phyloP scores from a whole-genome alignment of 768 basidiomycete species.

The Hemileccinum impolitum region DNA sequence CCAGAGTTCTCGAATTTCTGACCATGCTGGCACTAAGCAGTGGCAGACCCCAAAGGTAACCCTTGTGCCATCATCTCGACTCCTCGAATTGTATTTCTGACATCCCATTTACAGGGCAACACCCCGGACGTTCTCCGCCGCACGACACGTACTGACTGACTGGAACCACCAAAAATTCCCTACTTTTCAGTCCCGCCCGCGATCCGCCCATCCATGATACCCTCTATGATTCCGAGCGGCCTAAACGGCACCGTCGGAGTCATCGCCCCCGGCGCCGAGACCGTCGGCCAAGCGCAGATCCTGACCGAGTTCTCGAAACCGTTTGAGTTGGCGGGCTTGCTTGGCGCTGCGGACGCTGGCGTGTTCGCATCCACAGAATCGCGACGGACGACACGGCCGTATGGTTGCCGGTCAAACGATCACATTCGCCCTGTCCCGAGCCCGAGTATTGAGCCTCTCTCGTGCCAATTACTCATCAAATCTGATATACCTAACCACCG shows the following conservation, averaged over 20 bases:
- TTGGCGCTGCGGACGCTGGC: slow-evolving; percentile 77
- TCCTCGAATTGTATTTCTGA: not conserved
- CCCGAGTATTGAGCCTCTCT: not conserved
- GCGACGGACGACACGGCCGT: slow-evolving; percentile 39
- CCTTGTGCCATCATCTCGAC: not conserved
- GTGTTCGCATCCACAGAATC: slow-evolving; percentile 48
- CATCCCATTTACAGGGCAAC: slow-evolving; percentile 57
- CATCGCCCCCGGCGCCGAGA: slow-evolving; percentile 75
- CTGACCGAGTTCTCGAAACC: slow-evolving; percentile 67
- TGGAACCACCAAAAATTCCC: slow-evolving; percentile 98
- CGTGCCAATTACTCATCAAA: no score
- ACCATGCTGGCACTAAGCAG: slow-evolving; percentile 84
- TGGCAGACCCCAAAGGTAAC: slow-evolving; percentile 81
- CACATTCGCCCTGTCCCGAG: slow-evolving; percentile 11
- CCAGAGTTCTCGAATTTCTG: slow-evolving; percentile 81
- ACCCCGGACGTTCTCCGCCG: slow-evolving; percentile 84
- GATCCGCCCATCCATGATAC: slow-evolving; percentile 74
- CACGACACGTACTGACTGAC: slow-evolving; percentile 78
- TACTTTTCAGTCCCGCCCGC: slow-evolving; percentile 80
- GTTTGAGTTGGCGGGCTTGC: slow-evolving; percentile 79
- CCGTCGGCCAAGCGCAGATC: slow-evolving; percentile 79
- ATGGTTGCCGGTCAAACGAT: slow-evolving; percentile 29
- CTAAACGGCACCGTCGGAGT: slow-evolving; percentile 34
- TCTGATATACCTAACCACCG: no score
- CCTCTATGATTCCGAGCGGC: slow-evolving; percentile 34